Evolutionary conservation across 306 rosid species (phyloP).

Genomic region (Cicer cuneatum): DNA sequence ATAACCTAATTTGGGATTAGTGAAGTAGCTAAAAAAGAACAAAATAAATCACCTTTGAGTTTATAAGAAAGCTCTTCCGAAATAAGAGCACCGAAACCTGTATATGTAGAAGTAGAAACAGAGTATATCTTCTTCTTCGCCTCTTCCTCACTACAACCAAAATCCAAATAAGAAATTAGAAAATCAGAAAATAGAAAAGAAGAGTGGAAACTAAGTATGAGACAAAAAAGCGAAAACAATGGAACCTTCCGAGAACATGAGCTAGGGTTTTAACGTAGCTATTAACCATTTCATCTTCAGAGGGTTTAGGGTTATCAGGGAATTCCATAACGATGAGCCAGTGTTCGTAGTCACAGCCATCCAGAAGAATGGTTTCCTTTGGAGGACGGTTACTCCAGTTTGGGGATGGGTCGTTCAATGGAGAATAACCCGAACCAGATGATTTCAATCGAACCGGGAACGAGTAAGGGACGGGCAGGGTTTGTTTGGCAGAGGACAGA

Average conservation of each 20-base stretch:
- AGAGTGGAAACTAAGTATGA: neutral
- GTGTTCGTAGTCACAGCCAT: constrained; percentile 95
- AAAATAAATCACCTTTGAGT: constrained; percentile 62
- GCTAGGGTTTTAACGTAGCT: constrained; percentile 85
- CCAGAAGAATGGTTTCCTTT: constrained; percentile 84
- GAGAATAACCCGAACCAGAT: constrained; percentile 81
- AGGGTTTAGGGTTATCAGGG: constrained; percentile 65
- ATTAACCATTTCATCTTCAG: constrained; percentile 81
- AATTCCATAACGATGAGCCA: constrained; percentile 94
- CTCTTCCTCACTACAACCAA: constrained; percentile 74
- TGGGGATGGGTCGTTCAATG: constrained; percentile 78
- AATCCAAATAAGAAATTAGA: neutral
- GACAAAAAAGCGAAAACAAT: neutral
- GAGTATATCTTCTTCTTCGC: constrained; percentile 94
- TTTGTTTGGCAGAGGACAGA: constrained; percentile 47
- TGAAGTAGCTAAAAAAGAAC: constrained; percentile 1
- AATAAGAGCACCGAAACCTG: constrained; percentile 89
- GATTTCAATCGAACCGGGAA: constrained; percentile 54
- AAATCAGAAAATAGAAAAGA: neutral
- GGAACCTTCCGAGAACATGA: constrained; percentile 74
- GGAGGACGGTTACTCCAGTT: constrained; percentile 96
- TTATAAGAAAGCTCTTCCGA: constrained; percentile 86
- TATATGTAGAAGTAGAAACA: constrained; percentile 69
- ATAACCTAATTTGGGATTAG: neutral
- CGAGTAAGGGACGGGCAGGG: constrained; percentile 40